Conservation (phyloP, 2,329 filamentous ascomycete species). For the Monosporascus sp. region DNA sequence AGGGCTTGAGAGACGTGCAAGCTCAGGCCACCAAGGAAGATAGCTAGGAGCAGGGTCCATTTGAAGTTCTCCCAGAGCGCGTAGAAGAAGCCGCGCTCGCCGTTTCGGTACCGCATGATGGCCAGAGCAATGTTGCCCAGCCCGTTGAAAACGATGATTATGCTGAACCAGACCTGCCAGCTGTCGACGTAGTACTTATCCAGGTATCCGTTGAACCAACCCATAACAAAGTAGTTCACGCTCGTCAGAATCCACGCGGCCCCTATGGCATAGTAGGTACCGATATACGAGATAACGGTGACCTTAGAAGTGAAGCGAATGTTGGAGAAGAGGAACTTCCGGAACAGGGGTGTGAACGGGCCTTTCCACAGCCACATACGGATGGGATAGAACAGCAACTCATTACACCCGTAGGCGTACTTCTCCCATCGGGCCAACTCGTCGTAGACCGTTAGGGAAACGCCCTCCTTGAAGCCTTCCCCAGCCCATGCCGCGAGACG, state of each 20-base stretch:
- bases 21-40: slow-evolving; percentile 78
- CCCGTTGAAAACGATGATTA: slow-evolving; percentile 72
- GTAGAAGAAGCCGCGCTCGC: slow-evolving; percentile 55
- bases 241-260: slow-evolving; percentile 62
- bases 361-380: slow-evolving; percentile 56
- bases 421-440: slow-evolving; percentile 70
- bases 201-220: slow-evolving; percentile 63
- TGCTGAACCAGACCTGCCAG: slow-evolving; percentile 75
- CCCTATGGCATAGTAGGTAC: slow-evolving; percentile 66
- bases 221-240: slow-evolving; percentile 66
- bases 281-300: slow-evolving; percentile 55
- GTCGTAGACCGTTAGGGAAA: slow-evolving; percentile 68
- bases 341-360: slow-evolving; percentile 62
- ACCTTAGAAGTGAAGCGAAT: slow-evolving; percentile 63
- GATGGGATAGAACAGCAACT: slow-evolving; percentile 65
- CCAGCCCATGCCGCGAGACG: slow-evolving; percentile 65
- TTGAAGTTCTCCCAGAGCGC: slow-evolving; percentile 62
- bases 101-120: slow-evolving; percentile 66
- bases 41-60: slow-evolving; percentile 68
- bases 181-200: slow-evolving; percentile 65
- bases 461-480: slow-evolving; percentile 67
- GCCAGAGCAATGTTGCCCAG: slow-evolving; percentile 69
- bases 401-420: slow-evolving; percentile 67
- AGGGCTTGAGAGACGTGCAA: slow-evolving; percentile 78
- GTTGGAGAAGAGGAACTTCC: slow-evolving; percentile 52